These are phyloP conservation scores for Heliamphora exappendiculata DNA, from an alignment of 148 eudicot species.

Conservation along the genomic window DNA sequence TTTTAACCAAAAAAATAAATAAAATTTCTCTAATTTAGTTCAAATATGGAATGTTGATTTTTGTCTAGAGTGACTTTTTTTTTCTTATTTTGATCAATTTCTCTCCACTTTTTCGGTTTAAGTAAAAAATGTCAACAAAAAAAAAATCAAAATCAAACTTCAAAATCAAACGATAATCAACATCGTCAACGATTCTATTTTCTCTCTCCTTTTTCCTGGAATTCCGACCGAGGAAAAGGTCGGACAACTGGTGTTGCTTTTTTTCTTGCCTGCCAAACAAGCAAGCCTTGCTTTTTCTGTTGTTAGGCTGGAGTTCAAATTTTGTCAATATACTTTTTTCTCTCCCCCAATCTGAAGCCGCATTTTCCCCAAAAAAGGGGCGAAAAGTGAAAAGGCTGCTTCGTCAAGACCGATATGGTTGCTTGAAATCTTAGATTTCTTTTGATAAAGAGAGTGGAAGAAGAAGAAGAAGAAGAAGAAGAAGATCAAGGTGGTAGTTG, in stretches of 20 bases:
- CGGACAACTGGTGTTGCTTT: not conserved
- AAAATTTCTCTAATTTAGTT: too few species aligned
- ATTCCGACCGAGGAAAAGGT: not conserved
- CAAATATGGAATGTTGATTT: too few species aligned
- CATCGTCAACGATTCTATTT: too few species aligned
- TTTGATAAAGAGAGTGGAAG: constrained; percentile 10
- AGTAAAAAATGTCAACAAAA: too few species aligned
- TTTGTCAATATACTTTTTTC: not conserved
- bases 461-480: not conserved
- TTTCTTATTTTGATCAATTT: too few species aligned
- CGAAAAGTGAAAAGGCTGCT: not conserved
- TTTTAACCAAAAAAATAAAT: too few species aligned
- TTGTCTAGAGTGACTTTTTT: too few species aligned
- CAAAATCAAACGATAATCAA: too few species aligned
- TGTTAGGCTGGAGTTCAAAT: constrained; percentile 1
- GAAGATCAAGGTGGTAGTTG: not conserved
- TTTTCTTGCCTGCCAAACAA: not conserved
- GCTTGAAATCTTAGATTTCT: constrained; percentile 6
- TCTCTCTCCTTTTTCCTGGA: not conserved
- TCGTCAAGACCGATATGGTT: not conserved
- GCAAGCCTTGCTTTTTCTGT: not conserved
- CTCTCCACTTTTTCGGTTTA: too few species aligned
- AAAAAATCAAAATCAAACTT: too few species aligned
- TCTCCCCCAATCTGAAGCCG: not conserved
- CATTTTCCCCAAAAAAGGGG: not conserved